Evolutionary conservation across 1,284 basidiomycete genomes (phyloP).

Genomic region (Tremellales sp.): DNA sequence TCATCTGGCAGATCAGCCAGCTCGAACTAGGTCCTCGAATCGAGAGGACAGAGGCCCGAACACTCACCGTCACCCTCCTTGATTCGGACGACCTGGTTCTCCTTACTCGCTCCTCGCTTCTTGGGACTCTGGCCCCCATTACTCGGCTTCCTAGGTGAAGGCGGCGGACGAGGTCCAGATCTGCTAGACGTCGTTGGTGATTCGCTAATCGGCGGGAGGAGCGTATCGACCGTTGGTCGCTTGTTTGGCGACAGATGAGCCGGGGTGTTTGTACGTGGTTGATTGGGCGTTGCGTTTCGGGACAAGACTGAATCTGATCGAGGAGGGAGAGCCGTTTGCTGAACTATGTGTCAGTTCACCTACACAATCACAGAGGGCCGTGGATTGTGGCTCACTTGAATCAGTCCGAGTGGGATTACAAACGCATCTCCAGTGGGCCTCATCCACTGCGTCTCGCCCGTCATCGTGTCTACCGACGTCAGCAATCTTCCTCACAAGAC

Average conservation of each 20-base stretch:
- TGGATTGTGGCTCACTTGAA: slow-evolving; percentile 54
- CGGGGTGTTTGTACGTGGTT: not conserved
- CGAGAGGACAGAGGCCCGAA: too few species aligned
- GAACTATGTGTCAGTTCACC: not conserved
- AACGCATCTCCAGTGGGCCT: slow-evolving; percentile 65
- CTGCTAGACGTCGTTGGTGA: too few species aligned
- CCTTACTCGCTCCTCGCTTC: too few species aligned
- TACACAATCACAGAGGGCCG: too few species aligned
- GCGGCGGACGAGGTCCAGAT: slow-evolving; percentile 2
- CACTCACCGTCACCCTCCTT: too few species aligned
- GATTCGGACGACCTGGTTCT: too few species aligned
- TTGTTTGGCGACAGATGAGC: not conserved
- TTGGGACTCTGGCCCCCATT: too few species aligned
- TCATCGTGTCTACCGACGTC: slow-evolving; percentile 58
- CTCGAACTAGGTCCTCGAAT: too few species aligned
- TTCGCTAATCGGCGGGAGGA: too few species aligned
- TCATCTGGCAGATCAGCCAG: too few species aligned
- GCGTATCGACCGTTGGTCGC: slow-evolving; percentile 1
- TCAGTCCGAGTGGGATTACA: slow-evolving; percentile 81
- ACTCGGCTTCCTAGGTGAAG: not conserved
- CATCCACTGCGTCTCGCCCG: slow-evolving; percentile 83
- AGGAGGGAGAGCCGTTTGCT: slow-evolving; percentile 49
- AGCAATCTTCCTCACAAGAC: too few species aligned
- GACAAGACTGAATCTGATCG: not conserved
- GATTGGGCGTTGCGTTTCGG: not conserved